Conservation (phyloP, 2,329 filamentous ascomycete species). For the Rhynchosporium secalis region DNA sequence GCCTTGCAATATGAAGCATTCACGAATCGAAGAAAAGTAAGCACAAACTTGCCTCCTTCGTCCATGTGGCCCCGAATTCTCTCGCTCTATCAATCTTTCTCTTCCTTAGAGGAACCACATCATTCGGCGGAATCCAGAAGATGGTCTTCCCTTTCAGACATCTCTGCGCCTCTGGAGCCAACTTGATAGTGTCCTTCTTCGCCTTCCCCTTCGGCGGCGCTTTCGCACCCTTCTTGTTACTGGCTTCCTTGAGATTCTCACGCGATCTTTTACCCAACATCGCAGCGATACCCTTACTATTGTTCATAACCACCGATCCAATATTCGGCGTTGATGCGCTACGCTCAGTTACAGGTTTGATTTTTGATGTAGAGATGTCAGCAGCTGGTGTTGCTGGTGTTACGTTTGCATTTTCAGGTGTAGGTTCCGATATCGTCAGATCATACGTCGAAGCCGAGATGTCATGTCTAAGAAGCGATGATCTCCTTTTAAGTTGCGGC, state of each 20-base stretch:
- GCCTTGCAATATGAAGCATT: too few species aligned
- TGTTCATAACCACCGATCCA: conserved; percentile 31
- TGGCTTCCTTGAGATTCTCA: neutral
- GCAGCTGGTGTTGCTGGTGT: neutral
- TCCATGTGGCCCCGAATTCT: conserved; percentile 75
- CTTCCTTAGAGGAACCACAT: conserved; percentile 65
- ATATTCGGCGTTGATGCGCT: conserved; percentile 33
- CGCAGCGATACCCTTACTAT: conserved; percentile 33
- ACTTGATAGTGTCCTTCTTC: conserved; percentile 47
- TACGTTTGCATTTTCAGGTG: neutral
- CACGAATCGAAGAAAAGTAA: neutral
- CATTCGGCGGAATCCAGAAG: conserved; percentile 81
- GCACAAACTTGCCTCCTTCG: conserved; percentile 43
- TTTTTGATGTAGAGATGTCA: neutral
- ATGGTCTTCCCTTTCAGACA: conserved; percentile 64
- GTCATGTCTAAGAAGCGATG: conserved; percentile 30
- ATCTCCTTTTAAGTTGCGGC: conserved; percentile 17
- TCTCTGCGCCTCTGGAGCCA: conserved; percentile 53
- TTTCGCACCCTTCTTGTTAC: conserved; percentile 10
- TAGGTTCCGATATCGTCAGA: neutral
- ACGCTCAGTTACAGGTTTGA: conserved; percentile 20
- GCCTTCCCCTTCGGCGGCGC: conserved; percentile 46
- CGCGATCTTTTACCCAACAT: conserved; percentile 33
- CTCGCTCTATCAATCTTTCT: conserved; percentile 72
- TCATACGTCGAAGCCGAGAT: conserved; percentile 25